These are phyloP conservation scores for Saturnispora sekii DNA, from an alignment of 805 yeast species.

Conservation along the genomic window DNA sequence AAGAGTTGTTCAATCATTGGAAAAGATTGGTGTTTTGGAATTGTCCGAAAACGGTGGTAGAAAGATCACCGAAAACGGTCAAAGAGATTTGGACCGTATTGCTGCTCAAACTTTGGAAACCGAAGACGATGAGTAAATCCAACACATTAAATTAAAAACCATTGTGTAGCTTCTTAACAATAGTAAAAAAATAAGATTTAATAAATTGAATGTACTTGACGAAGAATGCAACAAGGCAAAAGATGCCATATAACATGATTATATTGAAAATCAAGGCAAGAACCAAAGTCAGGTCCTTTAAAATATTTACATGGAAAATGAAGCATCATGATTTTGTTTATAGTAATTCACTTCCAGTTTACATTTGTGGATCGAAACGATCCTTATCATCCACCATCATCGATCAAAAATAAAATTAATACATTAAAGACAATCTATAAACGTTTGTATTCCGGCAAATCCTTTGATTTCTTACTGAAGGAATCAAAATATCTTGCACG, in stretches of 20 bases:
- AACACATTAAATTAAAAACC: neutral
- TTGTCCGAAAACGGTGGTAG: conserved; percentile 98
- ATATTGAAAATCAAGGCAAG: no score
- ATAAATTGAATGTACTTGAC: no score
- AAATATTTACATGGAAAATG: no score
- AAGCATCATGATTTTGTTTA: no score
- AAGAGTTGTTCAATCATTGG: conserved; percentile 95
- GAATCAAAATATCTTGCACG: conserved; percentile 71
- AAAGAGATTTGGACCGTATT: conserved; percentile 99
- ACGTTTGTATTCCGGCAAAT: conserved; percentile 4
- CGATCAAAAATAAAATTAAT: no score
- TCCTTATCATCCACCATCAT: no score
- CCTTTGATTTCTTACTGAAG: conserved; percentile 27
- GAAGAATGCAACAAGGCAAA: no score
- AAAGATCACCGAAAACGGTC: conserved; percentile 98
- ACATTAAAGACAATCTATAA: no score
- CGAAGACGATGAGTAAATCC: conserved; percentile 50
- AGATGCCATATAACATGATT: no score
- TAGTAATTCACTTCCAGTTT: no score
- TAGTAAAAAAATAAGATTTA: neutral
- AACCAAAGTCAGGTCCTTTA: no score
- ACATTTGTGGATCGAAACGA: no score
- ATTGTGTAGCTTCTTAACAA: neutral
- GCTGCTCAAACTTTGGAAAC: conserved; percentile 94
- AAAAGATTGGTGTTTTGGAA: conserved; percentile 96